Evolutionary conservation across 352 stramenopile species (phyloP).

Genomic region (Globisporangium perplexum): DNA sequence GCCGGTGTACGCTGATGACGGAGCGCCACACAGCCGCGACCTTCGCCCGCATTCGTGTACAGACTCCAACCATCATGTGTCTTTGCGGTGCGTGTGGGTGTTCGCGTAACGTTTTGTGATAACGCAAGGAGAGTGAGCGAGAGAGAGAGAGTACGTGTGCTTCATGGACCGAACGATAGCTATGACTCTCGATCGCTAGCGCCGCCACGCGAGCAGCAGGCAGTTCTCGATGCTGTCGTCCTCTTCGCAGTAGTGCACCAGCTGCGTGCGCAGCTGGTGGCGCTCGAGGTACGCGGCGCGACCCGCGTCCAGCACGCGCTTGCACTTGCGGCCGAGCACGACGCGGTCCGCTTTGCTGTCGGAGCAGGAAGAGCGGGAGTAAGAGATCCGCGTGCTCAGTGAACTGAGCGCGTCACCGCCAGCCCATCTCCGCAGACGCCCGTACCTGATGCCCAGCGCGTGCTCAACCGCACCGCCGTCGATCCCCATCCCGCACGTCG

Average conservation of each 20-base stretch:
- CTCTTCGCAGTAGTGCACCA: slow-evolving; percentile 77
- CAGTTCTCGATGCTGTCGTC: slow-evolving; percentile 80
- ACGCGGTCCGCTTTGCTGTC: slow-evolving; percentile 52
- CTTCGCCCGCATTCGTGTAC: too few species aligned
- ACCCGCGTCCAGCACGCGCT: slow-evolving; percentile 68
- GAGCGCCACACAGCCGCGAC: too few species aligned
- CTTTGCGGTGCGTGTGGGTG: too few species aligned
- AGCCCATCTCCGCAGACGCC: not conserved
- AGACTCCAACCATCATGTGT: too few species aligned
- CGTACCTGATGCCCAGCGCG: slow-evolving; percentile 64
- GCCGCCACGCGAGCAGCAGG: slow-evolving; percentile 64
- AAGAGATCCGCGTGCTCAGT: too few species aligned
- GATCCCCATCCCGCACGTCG: slow-evolving; percentile 65
- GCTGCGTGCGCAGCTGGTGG: slow-evolving; percentile 46
- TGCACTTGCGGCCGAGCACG: slow-evolving; percentile 61
- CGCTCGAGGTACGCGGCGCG: slow-evolving; percentile 49
- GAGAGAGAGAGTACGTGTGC: too few species aligned
- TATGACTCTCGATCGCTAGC: too few species aligned
- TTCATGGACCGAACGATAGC: too few species aligned
- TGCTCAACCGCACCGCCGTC: slow-evolving; percentile 59
- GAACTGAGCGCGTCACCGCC: not conserved
- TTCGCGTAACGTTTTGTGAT: too few species aligned
- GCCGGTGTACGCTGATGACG: not conserved
- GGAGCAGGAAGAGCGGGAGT: not conserved
- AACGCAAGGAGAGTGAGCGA: too few species aligned